Evolutionary conservation across 2,329 filamentous ascomycete genomes (phyloP), one percentile per base, ranked within the genome.

Genomic region (Arthroderma sp.): DNA sequence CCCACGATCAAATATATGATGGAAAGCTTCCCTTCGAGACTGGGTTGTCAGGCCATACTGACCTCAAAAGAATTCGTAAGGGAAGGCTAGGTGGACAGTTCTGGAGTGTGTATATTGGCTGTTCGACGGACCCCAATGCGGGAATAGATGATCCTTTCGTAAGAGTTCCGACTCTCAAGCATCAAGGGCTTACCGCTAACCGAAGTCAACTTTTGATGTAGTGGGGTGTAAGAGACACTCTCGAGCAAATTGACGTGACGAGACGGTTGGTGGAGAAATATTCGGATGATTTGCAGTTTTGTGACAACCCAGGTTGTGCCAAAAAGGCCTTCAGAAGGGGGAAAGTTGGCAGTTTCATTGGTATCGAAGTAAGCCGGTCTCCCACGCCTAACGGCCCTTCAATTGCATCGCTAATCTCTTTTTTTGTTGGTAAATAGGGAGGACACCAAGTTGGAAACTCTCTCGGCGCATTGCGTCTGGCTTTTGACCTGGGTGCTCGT

Each of bases 81-180:
- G 59, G 59, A 3, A 50, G 43, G 15, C 47, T 60, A 34, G 58
- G 59, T 9, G 58, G 59, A 1, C 56, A 59, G 38, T 62, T 62
- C 39, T 61, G 59, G 58, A 54, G 51, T 43, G 58, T 57, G 10
- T 62, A 47, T 43, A 51, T 61, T 9, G 48, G 52, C 10, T 59
- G 54, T 45, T 39, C 51, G 28, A 32, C 49, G 8, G 46, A 48
- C 43, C 45, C 48, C 31, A 44, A 40, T 11, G 28, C 31, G 15
- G 40, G 44, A 27, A 48, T 50, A 40, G 45, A 54, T 43, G 48
- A 53, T 40, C 51, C 50, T n/a, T 50, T 44, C 29, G 51, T 54
- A 49, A 33, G 48, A 33, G 28, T 36, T 6, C 1, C n/a, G 5
- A 4, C 9, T 22, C 10, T 40, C 3, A 28, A 22, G 22, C 30